phyloP scores from a whole-genome alignment of 805 yeast species.

The Candida hungchunana region DNA sequence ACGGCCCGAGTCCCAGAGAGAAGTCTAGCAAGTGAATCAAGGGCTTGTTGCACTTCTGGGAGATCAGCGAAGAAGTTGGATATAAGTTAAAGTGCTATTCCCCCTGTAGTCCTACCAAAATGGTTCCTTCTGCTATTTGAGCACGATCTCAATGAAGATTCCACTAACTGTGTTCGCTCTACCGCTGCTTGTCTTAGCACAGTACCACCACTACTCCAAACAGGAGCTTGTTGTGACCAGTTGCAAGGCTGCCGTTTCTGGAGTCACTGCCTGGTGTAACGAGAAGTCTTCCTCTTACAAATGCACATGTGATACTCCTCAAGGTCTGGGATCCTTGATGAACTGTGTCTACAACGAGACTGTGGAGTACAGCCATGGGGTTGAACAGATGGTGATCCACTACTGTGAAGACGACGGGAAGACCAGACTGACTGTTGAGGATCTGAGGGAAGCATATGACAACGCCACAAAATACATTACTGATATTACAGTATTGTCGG shows the following conservation, averaged over 20 bases:
- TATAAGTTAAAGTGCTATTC: too few species aligned
- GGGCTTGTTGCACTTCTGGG: too few species aligned
- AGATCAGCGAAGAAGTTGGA: too few species aligned
- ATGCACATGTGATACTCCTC: slow-evolving; percentile 27
- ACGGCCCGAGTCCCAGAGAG: too few species aligned
- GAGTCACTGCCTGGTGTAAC: slow-evolving; percentile 24
- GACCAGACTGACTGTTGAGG: slow-evolving; percentile 29
- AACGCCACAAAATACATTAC: slow-evolving; percentile 43
- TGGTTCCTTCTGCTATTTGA: not conserved
- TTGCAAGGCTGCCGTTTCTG: slow-evolving; percentile 25
- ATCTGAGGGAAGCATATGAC: slow-evolving; percentile 33
- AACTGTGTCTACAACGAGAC: slow-evolving; percentile 26
- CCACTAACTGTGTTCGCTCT: not conserved
- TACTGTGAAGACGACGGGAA: slow-evolving; percentile 23
- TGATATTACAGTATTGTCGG: slow-evolving; percentile 28
- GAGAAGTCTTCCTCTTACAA: slow-evolving; percentile 20
- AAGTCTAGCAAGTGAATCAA: too few species aligned
- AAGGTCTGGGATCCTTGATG: slow-evolving; percentile 29
- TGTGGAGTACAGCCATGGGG: slow-evolving; percentile 8
- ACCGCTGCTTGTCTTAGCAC: slow-evolving; percentile 1
- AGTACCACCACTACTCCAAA: slow-evolving; percentile 18
- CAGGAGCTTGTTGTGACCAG: slow-evolving; percentile 17
- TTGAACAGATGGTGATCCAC: slow-evolving; percentile 24
- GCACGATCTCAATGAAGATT: not conserved
- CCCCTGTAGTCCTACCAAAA: too few species aligned